Base-by-base conservation (phyloP, 2,329 filamentous ascomycete species). In the Xylaria sp. region DNA sequence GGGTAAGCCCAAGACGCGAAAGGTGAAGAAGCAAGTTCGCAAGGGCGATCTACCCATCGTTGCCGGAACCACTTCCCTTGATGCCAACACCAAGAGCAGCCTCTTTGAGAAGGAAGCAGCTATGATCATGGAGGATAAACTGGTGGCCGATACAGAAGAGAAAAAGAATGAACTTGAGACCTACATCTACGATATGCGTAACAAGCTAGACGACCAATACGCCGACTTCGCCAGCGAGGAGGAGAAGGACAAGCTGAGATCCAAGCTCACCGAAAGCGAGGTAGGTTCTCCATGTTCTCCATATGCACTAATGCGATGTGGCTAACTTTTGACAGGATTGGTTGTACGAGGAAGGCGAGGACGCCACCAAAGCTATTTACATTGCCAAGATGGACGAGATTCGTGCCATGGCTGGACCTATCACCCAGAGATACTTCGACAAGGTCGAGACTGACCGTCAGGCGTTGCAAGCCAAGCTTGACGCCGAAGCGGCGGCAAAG, bases 141-240 rank as follows among this genome's bases (percentile, higher is more conserved):
- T 98, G 67, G 94, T 99, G 65, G 93, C 93, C 75, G 96, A 98
- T 81, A 99, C 96, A 44, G 96, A 98, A 80, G 94, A 98, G 86
- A 97, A 97, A 90, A 99, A 98, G 93, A 99, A 99, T 86, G 95
- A 98, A 84, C 92, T 99, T 63, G 96, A 99, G 87, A 90, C 93
- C 28, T 97, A 92, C 84, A 97, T 98, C 83, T 99, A 99, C 84
- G 94, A 98, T 78, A 88, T 97, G 79, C 92, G 95, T 76, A 93
- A 93, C 83, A 97, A 97, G 89, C 89, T 98, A 61, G 93, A 97
- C 74, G 94, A 97, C 77, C 88, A 93, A 75, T 97, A 97, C 81
- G 85, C 93, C 73, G 93, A 97, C 59, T 94, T 97, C 73, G 91
- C 93, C 71, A 96, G 85, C 77, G 94, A 97, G 5, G 93, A 97